Evolutionary conservation across 805 yeast genomes (phyloP).

Genomic region (Hyphopichia homilentoma): DNA sequence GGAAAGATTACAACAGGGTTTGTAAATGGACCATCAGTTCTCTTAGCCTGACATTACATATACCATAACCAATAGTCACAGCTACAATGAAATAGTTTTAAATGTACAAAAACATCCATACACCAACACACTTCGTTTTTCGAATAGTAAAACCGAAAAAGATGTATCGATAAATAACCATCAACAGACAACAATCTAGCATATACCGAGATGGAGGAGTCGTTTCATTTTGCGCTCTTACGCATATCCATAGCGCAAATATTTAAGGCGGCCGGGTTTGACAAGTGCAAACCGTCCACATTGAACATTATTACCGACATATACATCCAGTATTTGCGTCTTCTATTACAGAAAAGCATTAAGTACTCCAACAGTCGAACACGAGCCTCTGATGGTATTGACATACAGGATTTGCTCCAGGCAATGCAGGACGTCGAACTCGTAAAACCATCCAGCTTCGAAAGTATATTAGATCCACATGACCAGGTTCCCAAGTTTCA

Average conservation of each 20-base stretch:
- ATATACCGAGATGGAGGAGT: constrained; percentile 43
- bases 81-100: too few relatives aligned
- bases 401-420: constrained; percentile 64
- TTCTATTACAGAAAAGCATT: constrained; percentile 49
- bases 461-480: constrained; percentile 48
- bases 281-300: constrained; percentile 65
- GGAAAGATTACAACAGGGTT: constrained; percentile 45
- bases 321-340: constrained; percentile 57
- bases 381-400: constrained; percentile 39
- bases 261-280: constrained; percentile 80
- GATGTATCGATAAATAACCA: too few relatives aligned
- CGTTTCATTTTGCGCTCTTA: constrained; percentile 35
- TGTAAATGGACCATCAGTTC: too few relatives aligned
- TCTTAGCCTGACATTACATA: too few relatives aligned
- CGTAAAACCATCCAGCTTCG: constrained; percentile 46
- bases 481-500: constrained; percentile 11
- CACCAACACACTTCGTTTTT: too few relatives aligned
- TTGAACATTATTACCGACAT: constrained; percentile 78
- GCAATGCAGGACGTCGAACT: constrained; percentile 65
- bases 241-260: constrained; percentile 48
- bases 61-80: too few relatives aligned
- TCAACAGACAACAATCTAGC: too few relatives aligned
- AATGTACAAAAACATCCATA: too few relatives aligned
- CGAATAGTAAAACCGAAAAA: too few relatives aligned
- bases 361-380: constrained; percentile 44